A percentile compares a stretch with the other conserved stretches of the same genome.
phyloP scores from a whole-genome alignment of 2,329 filamentous ascomycete species.

The Capronia epimyces region DNA sequence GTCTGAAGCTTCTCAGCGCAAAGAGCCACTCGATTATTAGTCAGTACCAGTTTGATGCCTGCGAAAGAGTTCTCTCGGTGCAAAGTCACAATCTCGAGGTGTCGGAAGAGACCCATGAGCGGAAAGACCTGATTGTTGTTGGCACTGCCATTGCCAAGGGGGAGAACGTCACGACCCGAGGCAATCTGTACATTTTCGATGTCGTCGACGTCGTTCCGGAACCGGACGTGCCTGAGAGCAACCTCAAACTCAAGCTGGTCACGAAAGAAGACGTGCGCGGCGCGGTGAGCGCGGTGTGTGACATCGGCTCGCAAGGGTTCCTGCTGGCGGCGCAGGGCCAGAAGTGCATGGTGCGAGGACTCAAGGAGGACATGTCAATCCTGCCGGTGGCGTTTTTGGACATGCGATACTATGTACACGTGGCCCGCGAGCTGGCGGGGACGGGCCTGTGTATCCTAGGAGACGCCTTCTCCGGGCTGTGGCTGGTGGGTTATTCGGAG shows the following conservation, averaged over 20 bases:
- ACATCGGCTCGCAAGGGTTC: constrained; percentile 79
- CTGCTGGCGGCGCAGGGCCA: constrained; percentile 89
- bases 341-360: constrained; percentile 91
- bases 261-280: constrained; percentile 89
- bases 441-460: constrained; percentile 83
- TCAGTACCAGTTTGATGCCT: constrained; percentile 63
- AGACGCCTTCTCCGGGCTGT: constrained; percentile 87
- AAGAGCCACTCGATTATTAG: constrained; percentile 74
- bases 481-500: constrained; percentile 94
- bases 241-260: constrained; percentile 76
- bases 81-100: constrained; percentile 80
- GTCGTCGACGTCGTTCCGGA: constrained; percentile 88
- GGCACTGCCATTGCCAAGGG: constrained; percentile 82
- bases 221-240: constrained; percentile 76
- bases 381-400: constrained; percentile 96
- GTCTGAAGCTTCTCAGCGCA: constrained; percentile 73
- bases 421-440: constrained; percentile 73
- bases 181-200: constrained; percentile 84
- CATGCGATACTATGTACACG: constrained; percentile 87
- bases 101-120: constrained; percentile 84
- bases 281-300: constrained; percentile 78
- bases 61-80: constrained; percentile 74
- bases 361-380: constrained; percentile 90
- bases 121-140: constrained; percentile 73
- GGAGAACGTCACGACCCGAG: constrained; percentile 81